Conservation (phyloP, 179 eudicot genomes). For the Beta lomatogona region DNA sequence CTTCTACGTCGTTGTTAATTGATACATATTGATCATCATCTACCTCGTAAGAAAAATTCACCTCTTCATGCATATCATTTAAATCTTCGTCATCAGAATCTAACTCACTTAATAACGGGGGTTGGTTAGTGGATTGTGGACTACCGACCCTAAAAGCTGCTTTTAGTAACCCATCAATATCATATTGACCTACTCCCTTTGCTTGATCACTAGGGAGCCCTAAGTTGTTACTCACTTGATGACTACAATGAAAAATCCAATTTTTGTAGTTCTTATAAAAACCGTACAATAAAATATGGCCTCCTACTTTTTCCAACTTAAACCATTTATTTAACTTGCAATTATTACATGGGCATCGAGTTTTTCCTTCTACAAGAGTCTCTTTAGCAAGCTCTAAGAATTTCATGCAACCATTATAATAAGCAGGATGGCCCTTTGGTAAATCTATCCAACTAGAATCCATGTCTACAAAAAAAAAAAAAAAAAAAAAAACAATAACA, state of each 20-base stretch:
- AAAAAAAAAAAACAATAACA: no score
- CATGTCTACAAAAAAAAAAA: no score
- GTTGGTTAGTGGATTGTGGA: not conserved
- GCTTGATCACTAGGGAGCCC: not conserved
- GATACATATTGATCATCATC: not conserved
- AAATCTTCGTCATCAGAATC: not conserved
- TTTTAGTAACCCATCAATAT: not conserved
- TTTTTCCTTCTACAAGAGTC: not conserved
- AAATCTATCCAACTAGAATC: not conserved
- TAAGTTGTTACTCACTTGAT: not conserved
- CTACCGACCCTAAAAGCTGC: not conserved
- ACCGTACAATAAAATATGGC: not conserved
- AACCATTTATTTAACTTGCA: not conserved
- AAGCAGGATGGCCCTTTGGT: not conserved
- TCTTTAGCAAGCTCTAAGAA: not conserved
- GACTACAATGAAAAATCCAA: not conserved
- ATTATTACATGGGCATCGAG: not conserved
- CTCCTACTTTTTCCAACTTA: not conserved
- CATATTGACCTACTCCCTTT: not conserved
- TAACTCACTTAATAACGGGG: not conserved
- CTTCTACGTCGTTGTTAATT: not conserved
- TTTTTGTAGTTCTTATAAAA: not conserved
- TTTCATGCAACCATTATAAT: not conserved
- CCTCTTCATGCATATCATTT: not conserved
- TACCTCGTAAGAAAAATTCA: not conserved